Base-by-base conservation (phyloP, 2,329 filamentous ascomycete genomes). In the Alternaria solani region DNA sequence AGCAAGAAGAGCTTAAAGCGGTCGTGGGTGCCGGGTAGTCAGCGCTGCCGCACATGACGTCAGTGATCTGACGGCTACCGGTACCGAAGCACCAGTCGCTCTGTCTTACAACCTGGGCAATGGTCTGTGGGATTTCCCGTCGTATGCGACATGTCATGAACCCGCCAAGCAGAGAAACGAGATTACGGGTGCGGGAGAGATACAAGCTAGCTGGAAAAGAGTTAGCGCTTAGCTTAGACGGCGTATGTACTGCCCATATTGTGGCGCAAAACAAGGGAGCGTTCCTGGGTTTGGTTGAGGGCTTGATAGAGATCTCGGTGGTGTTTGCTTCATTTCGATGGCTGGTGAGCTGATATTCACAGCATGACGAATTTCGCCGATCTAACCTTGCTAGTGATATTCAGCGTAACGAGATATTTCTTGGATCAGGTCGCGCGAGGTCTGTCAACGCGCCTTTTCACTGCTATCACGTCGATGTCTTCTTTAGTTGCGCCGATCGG, bases 161-260 rank as follows among this genome's bases (percentile, higher is more conserved):
- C 36, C 51, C 7, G 59, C 61, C 11, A 47, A 67, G 5, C 61
- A 58, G 47, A 43, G 68, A 18, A 67, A 71, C n/a, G 67, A 69
- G n/a, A 65, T 71, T 20, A 92, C 90, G 90, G 88, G 34, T 80
- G 96, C 39, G 83, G 86, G 36, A 91, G 88, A 93, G 93, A 0
- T 79, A 96, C 20, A 88, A 84, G 60, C 87, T 92, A 39, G 93
- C 93, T 1, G 87, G 90, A 4, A 92, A 84, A 43, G 67, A 92
- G 74, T 88, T 94, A 56, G 88, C 87, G 0, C 84, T 89, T 55
- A 91, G 92, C 0, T 80, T 95, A 30, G 93, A 87, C 72, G 91
- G 94, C 70, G 92, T 91, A 2, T 86, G n/a, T n/a, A n/a, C n/a
- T n/a, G 94, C 65, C 93, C 92, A 0, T 75, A 89, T 2, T 84